Evolutionary conservation across 179 eudicot genomes (phyloP).

Genomic region (Pouteria campechiana): DNA sequence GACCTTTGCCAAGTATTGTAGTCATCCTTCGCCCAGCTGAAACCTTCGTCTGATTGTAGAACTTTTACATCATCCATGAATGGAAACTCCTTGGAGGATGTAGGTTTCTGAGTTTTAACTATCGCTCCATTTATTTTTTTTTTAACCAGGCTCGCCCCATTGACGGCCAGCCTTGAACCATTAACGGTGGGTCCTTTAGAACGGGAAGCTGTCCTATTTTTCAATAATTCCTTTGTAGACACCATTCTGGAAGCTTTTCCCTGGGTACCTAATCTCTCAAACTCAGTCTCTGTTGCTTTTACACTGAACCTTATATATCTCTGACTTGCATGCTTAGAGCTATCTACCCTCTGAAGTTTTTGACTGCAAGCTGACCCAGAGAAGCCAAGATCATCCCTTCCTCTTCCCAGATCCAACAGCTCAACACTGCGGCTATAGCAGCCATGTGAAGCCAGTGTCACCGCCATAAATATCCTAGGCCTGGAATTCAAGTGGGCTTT

Average conservation of each 20-base stretch:
- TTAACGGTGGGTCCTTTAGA: conserved; percentile 40
- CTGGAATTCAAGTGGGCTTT: no score
- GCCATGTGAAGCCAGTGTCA: conserved; percentile 66
- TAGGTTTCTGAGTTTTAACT: conserved; percentile 22
- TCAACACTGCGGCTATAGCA: conserved; percentile 45
- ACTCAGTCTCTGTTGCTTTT: conserved; percentile 46
- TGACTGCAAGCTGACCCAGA: conserved; percentile 39
- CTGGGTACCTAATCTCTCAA: conserved; percentile 34
- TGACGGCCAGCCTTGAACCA: conserved; percentile 26
- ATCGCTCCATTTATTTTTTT: conserved; percentile 22
- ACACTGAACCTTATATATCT: conserved; percentile 23
- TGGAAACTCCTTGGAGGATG: conserved; percentile 53
- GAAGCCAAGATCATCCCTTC: conserved; percentile 30
- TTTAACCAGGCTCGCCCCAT: conserved; percentile 55
- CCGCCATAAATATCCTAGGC: no score
- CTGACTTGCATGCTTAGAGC: conserved; percentile 2
- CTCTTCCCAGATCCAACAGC: conserved; percentile 27
- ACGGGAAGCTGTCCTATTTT: conserved; percentile 17
- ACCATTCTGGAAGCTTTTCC: conserved; percentile 51
- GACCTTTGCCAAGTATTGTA: conserved; percentile 69
- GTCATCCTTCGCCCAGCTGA: conserved; percentile 94
- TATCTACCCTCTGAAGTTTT: conserved; percentile 15
- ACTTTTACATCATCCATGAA: conserved; percentile 62
- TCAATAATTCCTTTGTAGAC: conserved; percentile 60
- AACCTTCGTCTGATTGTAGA: conserved; percentile 73